Evolutionary conservation across 2,329 filamentous ascomycete species (phyloP), one percentile per base, ranked within the genome.

Genomic region (Pseudogymnoascus sp.): DNA sequence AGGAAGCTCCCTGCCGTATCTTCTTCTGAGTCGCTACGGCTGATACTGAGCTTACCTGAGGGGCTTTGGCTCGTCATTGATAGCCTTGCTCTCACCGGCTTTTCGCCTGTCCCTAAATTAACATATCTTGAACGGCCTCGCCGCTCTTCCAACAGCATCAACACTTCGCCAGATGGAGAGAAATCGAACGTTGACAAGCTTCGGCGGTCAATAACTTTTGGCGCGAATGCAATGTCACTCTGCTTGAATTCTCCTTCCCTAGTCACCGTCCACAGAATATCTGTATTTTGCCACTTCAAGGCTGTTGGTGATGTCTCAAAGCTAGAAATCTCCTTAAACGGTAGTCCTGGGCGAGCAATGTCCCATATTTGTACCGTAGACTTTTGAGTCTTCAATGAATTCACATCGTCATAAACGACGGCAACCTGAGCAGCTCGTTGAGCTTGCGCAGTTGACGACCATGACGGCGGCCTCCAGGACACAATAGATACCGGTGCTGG

Each of bases 301-400:
- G 81, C 81, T 7, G 79, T 80, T 0, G 86, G 86, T 2, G 84
- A 81, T 28, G 71, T 78, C 22, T 84, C 81, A 66, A 87, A 88
- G 40, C 81, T 75, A 64, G 86, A 82, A 56, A 89, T 81, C 68
- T 87, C 83, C 66, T 87, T 87, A 70, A 86, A 88, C 0, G 86
- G 85, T 78, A 89, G 81, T 1, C 84, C 83, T 1, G 86, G 84
- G 33, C 87, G 78, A 6, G 84, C 86, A n/a, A 89, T 74, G 70
- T 89, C 87, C 85, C 86, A 89, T 19, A 89, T 78, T 63, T 89
- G 85, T 12, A 88, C 84, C 0, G 80, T 77, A 28, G 79, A 82
- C 46, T 83, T 82, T 43, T 84, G 84, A 61, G 81, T 81, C 7
- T 80, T 78, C 63, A 80, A 81, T 46, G 79, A 73, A 67, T 80